These are phyloP conservation scores for Backusella morwellensis DNA, from an alignment of 192 early-diverging fungal genomes.

Conservation along the genomic window DNA sequence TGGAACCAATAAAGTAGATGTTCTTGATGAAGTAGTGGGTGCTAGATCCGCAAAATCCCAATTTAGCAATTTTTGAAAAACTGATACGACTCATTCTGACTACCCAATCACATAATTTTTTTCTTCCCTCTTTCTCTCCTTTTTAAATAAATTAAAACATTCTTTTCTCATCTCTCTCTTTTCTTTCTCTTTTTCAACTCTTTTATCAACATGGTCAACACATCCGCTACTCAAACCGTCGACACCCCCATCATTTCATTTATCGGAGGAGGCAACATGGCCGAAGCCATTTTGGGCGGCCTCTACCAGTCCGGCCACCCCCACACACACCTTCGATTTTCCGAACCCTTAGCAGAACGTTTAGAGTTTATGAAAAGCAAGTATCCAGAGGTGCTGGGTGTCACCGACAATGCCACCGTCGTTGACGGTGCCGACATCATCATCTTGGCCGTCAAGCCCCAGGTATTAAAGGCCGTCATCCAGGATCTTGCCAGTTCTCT, in stretches of 20 bases:
- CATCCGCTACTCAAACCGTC: not conserved
- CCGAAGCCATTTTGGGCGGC: constrained; percentile 89
- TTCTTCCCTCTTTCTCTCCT: not conserved
- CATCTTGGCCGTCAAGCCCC: constrained; percentile 89
- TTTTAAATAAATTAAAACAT: not conserved
- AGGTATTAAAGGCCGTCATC: constrained; percentile 75
- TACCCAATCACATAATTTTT: not conserved
- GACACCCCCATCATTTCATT: constrained; percentile 50
- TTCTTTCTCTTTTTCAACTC: not conserved
- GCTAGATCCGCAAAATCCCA: not conserved
- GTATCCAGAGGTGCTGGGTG: constrained; percentile 59
- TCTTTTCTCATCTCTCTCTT: not conserved
- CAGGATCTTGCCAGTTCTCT: constrained; percentile 41
- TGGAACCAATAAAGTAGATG: not conserved
- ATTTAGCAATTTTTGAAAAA: constrained; percentile 1
- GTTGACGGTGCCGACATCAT: constrained; percentile 73
- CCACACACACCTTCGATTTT: constrained; percentile 63
- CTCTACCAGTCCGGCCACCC: constrained; percentile 75
- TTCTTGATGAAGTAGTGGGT: not conserved
- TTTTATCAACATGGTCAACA: not conserved
- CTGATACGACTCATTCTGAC: constrained; percentile 5
- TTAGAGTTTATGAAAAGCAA: constrained; percentile 60
- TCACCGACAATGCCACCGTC: constrained; percentile 59
- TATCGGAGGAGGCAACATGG: constrained; percentile 97
- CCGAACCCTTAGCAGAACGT: constrained; percentile 72